Base-by-base conservation (phyloP, 1,284 basidiomycete genomes). In the Ustilago lituana region DNA sequence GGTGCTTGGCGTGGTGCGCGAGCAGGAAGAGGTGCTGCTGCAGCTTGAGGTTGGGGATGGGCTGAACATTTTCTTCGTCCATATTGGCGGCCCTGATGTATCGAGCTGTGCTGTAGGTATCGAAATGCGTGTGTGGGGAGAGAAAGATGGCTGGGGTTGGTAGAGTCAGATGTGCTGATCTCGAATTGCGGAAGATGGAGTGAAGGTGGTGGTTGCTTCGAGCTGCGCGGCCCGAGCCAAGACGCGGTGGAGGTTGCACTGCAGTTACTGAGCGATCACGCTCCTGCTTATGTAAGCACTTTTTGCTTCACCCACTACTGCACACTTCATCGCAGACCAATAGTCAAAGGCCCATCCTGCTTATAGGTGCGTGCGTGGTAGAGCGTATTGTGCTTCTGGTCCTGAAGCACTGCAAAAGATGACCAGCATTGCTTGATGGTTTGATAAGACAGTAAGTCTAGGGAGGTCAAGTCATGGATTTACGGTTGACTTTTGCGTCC, bases 21-120 rank as follows among this genome's bases (percentile, higher is more conserved):
- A 80, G 62, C 46, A 71, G 48, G 60, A 81, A 81, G 48, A 80
- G 72, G 23, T 73, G 62, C 67, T 81, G 79, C 69, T 81, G 79
- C 52, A 80, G 57, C 52, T 64, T 59, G 27, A 77, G 72, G 63
- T 81, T 79, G 29, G 79, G 79, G 53, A 80, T 74, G 11, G 78
- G 78, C 29, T 70, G 71, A n/a, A 75, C 73, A 12, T 55, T 73
- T 12, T 79, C 78, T 43, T 81, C 79, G 45, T 77, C 76, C 73
- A 78, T 78, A 24, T 26, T 70, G 62, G 32, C 19, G 22, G 6
- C 23, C 44, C 14, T n/a, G 1, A 29, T 47, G 43, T 51, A 26
- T 17, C 23, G 40, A 29, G 23, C 14, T n/a, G 10, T 8, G 12
- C n/a, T 40, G 40, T 4, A 1, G 26, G 40, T 19, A 11, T 15